Evolutionary conservation across 2,329 filamentous ascomycete genomes (phyloP).

Genomic region (Beauveria varroae): DNA sequence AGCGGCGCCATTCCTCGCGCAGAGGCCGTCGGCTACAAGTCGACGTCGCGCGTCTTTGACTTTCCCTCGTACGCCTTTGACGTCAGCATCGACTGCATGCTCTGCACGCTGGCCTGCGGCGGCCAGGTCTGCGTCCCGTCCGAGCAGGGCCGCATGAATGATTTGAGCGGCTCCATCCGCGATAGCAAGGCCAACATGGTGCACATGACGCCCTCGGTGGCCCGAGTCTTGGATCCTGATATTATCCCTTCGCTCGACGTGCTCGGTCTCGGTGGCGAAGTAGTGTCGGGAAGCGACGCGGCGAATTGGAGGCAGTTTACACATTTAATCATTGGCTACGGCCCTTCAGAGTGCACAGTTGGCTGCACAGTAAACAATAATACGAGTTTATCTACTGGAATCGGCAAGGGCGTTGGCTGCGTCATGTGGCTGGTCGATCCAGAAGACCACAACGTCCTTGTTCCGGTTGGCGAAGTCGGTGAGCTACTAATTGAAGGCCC

Average conservation of each 20-base stretch:
- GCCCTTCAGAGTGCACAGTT: slow-evolving; percentile 47
- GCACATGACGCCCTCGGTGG: slow-evolving; percentile 44
- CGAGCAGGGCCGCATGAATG: slow-evolving; percentile 44
- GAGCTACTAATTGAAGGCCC: slow-evolving; percentile 51
- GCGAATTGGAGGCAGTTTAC: slow-evolving; percentile 38
- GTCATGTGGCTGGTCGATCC: slow-evolving; percentile 46
- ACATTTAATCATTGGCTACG: slow-evolving; percentile 44
- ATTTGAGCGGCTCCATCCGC: slow-evolving; percentile 38
- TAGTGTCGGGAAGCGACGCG: slow-evolving; percentile 44
- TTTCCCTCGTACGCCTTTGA: slow-evolving; percentile 49
- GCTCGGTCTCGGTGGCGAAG: slow-evolving; percentile 43
- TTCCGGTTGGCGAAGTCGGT: slow-evolving; percentile 41
- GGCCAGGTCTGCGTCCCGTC: slow-evolving; percentile 48
- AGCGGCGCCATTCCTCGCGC: slow-evolving; percentile 37
- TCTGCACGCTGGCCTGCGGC: slow-evolving; percentile 42
- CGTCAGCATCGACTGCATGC: slow-evolving; percentile 47
- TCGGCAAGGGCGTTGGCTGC: slow-evolving; percentile 41
- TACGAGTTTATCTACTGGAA: slow-evolving; percentile 34
- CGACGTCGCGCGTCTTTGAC: slow-evolving; percentile 36
- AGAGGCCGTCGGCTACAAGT: slow-evolving; percentile 33
- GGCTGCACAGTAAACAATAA: slow-evolving; percentile 41
- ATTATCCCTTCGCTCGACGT: slow-evolving; percentile 39
- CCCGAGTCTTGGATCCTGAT: slow-evolving; percentile 37
- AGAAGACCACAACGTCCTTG: slow-evolving; percentile 36
- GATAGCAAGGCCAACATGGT: slow-evolving; percentile 40